Conservation (phyloP, 1,284 basidiomycete species). For the Microbotryum violaceum region DNA sequence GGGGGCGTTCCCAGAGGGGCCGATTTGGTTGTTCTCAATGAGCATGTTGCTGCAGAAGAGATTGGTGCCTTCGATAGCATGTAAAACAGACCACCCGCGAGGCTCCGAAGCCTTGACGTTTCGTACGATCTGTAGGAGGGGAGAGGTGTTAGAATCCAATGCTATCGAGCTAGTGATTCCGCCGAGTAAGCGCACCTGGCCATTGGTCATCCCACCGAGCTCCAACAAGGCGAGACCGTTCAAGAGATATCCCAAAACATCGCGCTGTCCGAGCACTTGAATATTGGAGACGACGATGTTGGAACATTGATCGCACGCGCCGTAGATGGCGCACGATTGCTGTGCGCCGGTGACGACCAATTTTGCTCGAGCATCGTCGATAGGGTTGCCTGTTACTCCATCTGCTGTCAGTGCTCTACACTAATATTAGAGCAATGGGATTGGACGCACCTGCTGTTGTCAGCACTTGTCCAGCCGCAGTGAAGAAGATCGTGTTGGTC, state of each 20-base stretch:
- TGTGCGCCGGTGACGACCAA: slow-evolving; percentile 39
- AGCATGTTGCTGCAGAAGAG: slow-evolving; percentile 24
- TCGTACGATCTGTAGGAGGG: slow-evolving; percentile 17
- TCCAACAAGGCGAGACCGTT: slow-evolving; percentile 40
- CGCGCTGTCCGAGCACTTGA: slow-evolving; percentile 42
- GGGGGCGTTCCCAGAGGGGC: slow-evolving; percentile 32
- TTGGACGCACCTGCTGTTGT: slow-evolving; percentile 36
- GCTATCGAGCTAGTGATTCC: not conserved
- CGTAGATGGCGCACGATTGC: slow-evolving; percentile 35
- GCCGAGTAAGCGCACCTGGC: slow-evolving; percentile 13
- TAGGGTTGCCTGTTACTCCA: slow-evolving; percentile 40
- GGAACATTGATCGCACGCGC: slow-evolving; percentile 32
- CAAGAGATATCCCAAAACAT: slow-evolving; percentile 35
- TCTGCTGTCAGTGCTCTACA: not conserved
- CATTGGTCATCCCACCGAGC: slow-evolving; percentile 40
- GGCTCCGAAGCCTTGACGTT: slow-evolving; percentile 31
- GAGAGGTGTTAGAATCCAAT: not conserved
- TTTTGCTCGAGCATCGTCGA: slow-evolving; percentile 42
- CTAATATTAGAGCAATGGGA: not conserved
- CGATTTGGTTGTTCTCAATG: slow-evolving; percentile 33
- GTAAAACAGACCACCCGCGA: slow-evolving; percentile 34
- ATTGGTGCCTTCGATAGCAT: slow-evolving; percentile 28
- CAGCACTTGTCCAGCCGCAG: slow-evolving; percentile 46
- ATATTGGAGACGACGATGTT: slow-evolving; percentile 28
- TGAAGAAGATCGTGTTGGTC: slow-evolving; percentile 44